Evolutionary conservation across 495 filamentous ascomycete species (phyloP).

Genomic region (Penicillium cinerascens): DNA sequence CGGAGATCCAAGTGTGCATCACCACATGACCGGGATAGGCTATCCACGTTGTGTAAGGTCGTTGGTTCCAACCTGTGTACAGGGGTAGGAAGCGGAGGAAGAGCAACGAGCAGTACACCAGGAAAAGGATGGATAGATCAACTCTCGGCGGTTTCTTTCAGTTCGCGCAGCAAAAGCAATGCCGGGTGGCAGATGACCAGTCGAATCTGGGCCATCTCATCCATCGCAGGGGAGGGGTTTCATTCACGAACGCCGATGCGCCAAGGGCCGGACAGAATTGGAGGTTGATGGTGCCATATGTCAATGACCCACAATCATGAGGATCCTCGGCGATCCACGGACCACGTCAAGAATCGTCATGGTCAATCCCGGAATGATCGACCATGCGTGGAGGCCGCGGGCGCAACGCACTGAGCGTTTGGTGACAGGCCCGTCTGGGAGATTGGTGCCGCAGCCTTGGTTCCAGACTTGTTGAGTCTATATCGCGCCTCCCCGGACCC

Average conservation of each 20-base stretch:
- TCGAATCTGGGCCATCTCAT: slow-evolving; percentile 8
- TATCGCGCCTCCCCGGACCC: slow-evolving; percentile 16
- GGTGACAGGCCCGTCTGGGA: slow-evolving; percentile 16
- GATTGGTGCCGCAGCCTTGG: not conserved
- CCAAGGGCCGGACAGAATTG: slow-evolving; percentile 23
- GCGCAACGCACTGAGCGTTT: not conserved
- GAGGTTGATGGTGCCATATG: slow-evolving; percentile 14
- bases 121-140: slow-evolving; percentile 11
- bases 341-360: slow-evolving; percentile 23
- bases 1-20: not conserved
- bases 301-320: slow-evolving; percentile 15
- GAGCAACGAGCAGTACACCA: not conserved
- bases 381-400: slow-evolving; percentile 18
- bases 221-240: no score
- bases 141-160: not conserved
- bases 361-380: slow-evolving; percentile 23
- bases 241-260: slow-evolving; percentile 10
- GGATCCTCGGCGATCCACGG: slow-evolving; percentile 21
- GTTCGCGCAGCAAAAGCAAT: not conserved
- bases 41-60: no score
- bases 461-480: slow-evolving; percentile 3
- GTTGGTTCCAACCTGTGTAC: no score
- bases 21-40: not conserved
- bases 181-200: slow-evolving; percentile 20
- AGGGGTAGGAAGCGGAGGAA: no score